Evolutionary conservation across 2,329 filamentous ascomycete genomes (phyloP), one percentile per base, ranked within the genome.

Genomic region (Colletotrichum higginsianum): DNA sequence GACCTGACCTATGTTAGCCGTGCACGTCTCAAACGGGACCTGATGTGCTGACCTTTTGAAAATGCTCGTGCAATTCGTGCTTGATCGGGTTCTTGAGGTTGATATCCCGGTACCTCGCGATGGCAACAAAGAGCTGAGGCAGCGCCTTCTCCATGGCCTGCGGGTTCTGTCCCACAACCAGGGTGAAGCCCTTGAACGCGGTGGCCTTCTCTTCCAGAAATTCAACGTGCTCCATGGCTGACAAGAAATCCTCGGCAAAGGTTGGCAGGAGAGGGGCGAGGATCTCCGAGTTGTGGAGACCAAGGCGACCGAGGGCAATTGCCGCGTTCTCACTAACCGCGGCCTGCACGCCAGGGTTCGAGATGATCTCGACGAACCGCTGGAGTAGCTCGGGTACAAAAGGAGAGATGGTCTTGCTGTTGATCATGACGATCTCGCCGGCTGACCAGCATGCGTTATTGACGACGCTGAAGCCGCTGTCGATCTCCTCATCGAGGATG

Each of bases 391-490:
- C 89, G 26, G 93, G 91, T 12, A 95, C 89, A 79, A 93, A 98
- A 1, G 92, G 92, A 1, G 87, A 87, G 90, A 98, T 93, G 65
- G 88, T 90, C 73, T 91, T 90, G 75, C 91, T 90, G 79, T 93
- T 88, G 73, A 94, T 91, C 81, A 98, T 91, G 18, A 95, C 91
- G 73, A 98, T 96, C 84, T 99, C 96, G 52, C 96, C 96, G 30
- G 91, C 92, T 8, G 95, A 97, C 96, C 96, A 99, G 84, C 96
- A 98, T 26, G 96, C 96, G 79, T 99, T 99, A 87, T 98, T 99
- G 71, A 98, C 91, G 40, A 98, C 95, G 72, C 95, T 94, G 80
- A 98, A 98, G 16, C 91, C 92, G 21, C 90, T 93, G 74, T 97
- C 94, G 57, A 94, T 91, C 72, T 95, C 93, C 76, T 97, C 94